These are phyloP conservation scores for Blastocystis sp. DNA, from an alignment of 352 stramenopile genomes.

Conservation along the genomic window DNA sequence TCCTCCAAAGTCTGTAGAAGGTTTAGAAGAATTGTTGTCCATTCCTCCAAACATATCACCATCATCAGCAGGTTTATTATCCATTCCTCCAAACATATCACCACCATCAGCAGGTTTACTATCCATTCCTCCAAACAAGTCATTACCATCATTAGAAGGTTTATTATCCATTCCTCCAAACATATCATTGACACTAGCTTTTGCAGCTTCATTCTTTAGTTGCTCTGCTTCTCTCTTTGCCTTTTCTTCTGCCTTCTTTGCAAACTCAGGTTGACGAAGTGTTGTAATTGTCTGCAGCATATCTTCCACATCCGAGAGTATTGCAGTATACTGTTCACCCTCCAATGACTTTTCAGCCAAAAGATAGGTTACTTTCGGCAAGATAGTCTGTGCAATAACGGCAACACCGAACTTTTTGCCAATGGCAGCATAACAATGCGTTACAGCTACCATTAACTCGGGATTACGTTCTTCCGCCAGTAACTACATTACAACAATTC, in stretches of 20 bases:
- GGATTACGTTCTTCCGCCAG: conserved; percentile 29
- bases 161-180: conserved; percentile 52
- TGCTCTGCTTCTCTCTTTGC: conserved; percentile 5
- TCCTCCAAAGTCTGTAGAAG: not conserved
- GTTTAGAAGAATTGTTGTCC: not conserved
- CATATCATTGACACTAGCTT: not conserved
- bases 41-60: conserved; percentile 54
- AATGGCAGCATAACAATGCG: conserved; percentile 25
- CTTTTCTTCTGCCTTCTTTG: not conserved
- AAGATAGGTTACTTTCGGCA: conserved; percentile 56
- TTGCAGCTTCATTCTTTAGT: not conserved
- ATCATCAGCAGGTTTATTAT: not conserved
- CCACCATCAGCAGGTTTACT: not conserved
- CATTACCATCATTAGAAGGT: not conserved
- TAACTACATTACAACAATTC: not conserved
- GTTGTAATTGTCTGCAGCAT: conserved; percentile 30
- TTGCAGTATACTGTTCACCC: conserved; percentile 4
- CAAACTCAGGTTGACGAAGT: conserved; percentile 25
- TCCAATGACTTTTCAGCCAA: conserved; percentile 14
- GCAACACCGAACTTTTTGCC: conserved; percentile 5
- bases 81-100: conserved; percentile 51
- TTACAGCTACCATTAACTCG: conserved; percentile 2
- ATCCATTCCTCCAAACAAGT: conserved; percentile 60
- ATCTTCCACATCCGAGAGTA: conserved; percentile 5
- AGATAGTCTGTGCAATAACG: conserved; percentile 27